Base-by-base conservation (phyloP, 208 protist genomes). In the Balamuthia mandrillaris region DNA sequence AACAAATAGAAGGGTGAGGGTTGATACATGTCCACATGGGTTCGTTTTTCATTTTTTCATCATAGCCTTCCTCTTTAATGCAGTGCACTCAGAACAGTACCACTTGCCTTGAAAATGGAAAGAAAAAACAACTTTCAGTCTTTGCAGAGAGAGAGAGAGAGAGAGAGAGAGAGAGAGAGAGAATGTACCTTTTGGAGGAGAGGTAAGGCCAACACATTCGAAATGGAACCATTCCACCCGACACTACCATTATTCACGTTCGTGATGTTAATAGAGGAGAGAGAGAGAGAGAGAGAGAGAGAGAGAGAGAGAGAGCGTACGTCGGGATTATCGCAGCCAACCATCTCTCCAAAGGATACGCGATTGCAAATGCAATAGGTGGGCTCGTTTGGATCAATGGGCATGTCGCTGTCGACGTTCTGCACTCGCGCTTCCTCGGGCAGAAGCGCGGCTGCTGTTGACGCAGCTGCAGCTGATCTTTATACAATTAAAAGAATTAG, bases 341-440 rank as follows among this genome's bases (percentile, higher is more conserved):
- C 82, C 91, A 94, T 94, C 56, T 93, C 88, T 60, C 91, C 91
- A 83, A 91, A 93, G 18, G 91, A 93, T 18, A 93, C 91, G 18
- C 85, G 45, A 29, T 92, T 66, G 84, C 91, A 94, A 29, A 87
- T 60, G 52, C 91, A 94, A 70, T 94, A 94, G 16, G 85, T 90
- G 21, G 91, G 91, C 49, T 94, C 91, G 68, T 93, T 93, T 45
- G 91, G 91, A 83, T 93, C 91, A 27, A 93, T 90, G 0, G 90
- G 90, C 75, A 93, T 88, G 66, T 93, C 91, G 7, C 90, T 66
- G 45, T 93, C 90, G n/a, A 91, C 66, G 35, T 86, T 78, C 24
- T 35, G 35, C 42, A 61, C 49, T 24, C 39, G 77, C 33, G 56
- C 54, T 31, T 78, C 65, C 27, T 33, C 39, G 44, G 60, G 68